Evolutionary conservation across 352 stramenopile genomes (phyloP).

Genomic region (Phytopythium kandeliae): DNA sequence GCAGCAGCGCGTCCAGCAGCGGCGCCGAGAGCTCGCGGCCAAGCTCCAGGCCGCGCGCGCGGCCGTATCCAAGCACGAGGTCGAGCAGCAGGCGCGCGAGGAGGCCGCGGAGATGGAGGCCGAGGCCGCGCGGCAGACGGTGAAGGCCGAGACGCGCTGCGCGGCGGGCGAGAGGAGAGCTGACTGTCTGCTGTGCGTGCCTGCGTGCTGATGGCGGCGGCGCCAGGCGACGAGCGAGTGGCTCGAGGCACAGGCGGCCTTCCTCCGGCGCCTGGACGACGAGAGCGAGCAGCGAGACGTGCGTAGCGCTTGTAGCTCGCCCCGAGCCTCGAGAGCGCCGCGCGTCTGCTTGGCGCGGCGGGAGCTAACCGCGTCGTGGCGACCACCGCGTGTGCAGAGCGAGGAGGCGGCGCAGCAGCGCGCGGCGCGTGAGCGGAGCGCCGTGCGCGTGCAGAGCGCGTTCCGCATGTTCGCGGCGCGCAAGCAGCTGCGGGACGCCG

Average conservation of each 20-base stretch:
- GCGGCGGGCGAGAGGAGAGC: too few relatives aligned
- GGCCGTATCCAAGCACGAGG: conserved; percentile 32
- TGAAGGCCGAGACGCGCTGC: conserved; percentile 4
- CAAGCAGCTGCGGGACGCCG: conserved; percentile 39
- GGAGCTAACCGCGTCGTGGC: neutral
- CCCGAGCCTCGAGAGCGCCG: too few relatives aligned
- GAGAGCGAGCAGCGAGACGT: conserved; percentile 45
- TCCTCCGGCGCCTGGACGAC: conserved; percentile 37
- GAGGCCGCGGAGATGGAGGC: conserved; percentile 38
- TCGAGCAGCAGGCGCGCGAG: neutral
- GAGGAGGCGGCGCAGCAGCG: conserved; percentile 32
- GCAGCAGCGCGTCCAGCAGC: conserved; percentile 20
- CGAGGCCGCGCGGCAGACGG: conserved; percentile 32
- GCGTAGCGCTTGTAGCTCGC: too few relatives aligned
- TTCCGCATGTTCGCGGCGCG: conserved; percentile 53
- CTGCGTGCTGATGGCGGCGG: neutral
- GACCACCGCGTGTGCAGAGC: conserved; percentile 17
- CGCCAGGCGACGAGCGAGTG: conserved; percentile 46
- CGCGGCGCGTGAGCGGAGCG: conserved; percentile 29
- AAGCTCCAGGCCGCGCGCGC: conserved; percentile 48
- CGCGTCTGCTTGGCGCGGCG: too few relatives aligned
- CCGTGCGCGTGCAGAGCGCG: conserved; percentile 42
- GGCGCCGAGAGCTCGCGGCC: conserved; percentile 26
- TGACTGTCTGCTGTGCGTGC: conserved; percentile 1
- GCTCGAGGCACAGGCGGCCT: conserved; percentile 43